Evolutionary conservation across 495 filamentous ascomycete genomes (phyloP).

Genomic region (Tuber magnatum): DNA sequence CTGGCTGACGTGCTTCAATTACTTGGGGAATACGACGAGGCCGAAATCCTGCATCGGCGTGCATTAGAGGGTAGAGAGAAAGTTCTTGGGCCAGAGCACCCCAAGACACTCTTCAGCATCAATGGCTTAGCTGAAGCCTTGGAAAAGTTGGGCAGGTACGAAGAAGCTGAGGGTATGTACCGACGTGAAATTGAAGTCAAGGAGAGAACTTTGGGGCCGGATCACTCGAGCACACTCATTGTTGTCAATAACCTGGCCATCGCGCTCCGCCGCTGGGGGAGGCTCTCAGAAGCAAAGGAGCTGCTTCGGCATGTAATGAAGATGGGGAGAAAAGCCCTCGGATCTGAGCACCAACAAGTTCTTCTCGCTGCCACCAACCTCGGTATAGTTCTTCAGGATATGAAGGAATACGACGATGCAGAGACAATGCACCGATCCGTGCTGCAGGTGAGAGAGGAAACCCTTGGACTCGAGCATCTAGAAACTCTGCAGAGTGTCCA

Average conservation of each 20-base stretch:
- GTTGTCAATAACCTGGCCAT: constrained; percentile 36
- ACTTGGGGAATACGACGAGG: background rate
- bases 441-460: constrained; percentile 37
- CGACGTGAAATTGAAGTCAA: background rate
- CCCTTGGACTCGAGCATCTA: constrained; percentile 39
- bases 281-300: constrained; percentile 43
- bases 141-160: background rate
- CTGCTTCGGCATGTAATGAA: constrained; percentile 28
- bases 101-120: constrained; percentile 13
- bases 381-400: constrained; percentile 33
- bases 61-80: constrained; percentile 15
- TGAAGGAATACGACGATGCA: constrained; percentile 43
- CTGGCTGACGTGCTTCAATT: constrained; percentile 5
- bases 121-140: constrained; percentile 17
- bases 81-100: constrained; percentile 15
- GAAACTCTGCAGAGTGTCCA: constrained; percentile 38
- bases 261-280: constrained; percentile 37
- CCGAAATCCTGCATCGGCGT: constrained; percentile 8
- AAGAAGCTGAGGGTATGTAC: constrained; percentile 11
- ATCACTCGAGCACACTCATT: constrained; percentile 15
- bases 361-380: constrained; percentile 40
- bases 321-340: constrained; percentile 33
- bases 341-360: constrained; percentile 38
- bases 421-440: constrained; percentile 35
- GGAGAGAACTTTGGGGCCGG: constrained; percentile 11